phyloP scores from a whole-genome alignment of 1,284 basidiomycete genomes.

The Leccinum griseonigrum region DNA sequence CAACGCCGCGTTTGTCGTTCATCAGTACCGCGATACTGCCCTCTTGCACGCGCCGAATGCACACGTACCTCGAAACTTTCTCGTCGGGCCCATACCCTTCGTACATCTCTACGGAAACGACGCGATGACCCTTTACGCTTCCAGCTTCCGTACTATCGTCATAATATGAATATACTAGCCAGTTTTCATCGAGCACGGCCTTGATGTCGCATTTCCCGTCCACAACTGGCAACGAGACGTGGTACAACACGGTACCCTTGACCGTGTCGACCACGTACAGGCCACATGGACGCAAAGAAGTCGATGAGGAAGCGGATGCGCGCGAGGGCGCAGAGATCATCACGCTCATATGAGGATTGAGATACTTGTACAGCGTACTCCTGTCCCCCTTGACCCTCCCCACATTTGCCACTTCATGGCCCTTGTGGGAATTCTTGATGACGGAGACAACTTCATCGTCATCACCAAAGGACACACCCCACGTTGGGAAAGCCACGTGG shows the following conservation, averaged over 20 bases:
- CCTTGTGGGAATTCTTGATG: slow-evolving; percentile 41
- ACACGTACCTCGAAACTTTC: slow-evolving; percentile 64
- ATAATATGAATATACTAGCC: slow-evolving; percentile 88
- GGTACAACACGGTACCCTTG: slow-evolving; percentile 77
- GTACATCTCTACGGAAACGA: slow-evolving; percentile 86
- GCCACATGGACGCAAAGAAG: slow-evolving; percentile 41
- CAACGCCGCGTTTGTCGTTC: not conserved
- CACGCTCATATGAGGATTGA: slow-evolving; percentile 80
- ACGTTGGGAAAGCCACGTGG: slow-evolving; percentile 58
- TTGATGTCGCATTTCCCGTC: slow-evolving; percentile 60
- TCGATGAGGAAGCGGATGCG: not conserved
- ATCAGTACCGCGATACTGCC: not conserved
- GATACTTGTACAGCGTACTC: slow-evolving; percentile 90
- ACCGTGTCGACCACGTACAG: slow-evolving; percentile 77
- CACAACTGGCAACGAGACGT: slow-evolving; percentile 48
- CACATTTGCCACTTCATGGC: slow-evolving; percentile 66
- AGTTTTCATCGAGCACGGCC: slow-evolving; percentile 82
- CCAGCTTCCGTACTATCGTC: slow-evolving; percentile 52
- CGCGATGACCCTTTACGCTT: slow-evolving; percentile 61
- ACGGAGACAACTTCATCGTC: slow-evolving; percentile 53
- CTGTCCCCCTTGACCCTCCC: slow-evolving; percentile 88
- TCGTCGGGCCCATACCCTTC: slow-evolving; percentile 67
- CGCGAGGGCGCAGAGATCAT: slow-evolving; percentile 50
- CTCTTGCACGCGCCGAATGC: not conserved
- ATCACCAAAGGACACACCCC: slow-evolving; percentile 59